Percentiles rank a stretch among this genome's conserved stretches.
Evolutionary conservation across 495 filamentous ascomycete genomes (phyloP).

Genomic region (Beverwykella pulmonaria): DNA sequence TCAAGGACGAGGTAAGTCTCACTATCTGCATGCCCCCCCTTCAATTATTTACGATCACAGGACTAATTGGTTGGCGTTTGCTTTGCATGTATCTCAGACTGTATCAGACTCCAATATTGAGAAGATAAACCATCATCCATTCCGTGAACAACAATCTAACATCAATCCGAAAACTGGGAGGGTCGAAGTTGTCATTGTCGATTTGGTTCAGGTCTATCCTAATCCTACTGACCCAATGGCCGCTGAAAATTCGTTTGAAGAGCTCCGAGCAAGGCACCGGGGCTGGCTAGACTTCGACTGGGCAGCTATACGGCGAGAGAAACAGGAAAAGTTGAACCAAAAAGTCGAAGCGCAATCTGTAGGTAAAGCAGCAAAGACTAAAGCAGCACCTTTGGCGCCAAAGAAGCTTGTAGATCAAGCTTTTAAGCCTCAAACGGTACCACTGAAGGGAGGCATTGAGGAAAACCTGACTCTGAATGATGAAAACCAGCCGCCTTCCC

Average conservation of each 20-base stretch:
- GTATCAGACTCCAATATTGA: constrained; percentile 43
- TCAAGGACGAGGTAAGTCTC: constrained; percentile 90
- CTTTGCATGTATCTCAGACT: constrained; percentile 66
- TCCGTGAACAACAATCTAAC: constrained; percentile 67
- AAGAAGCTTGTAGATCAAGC: constrained; percentile 13
- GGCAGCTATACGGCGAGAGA: constrained; percentile 40
- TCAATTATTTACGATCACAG: constrained; percentile 89
- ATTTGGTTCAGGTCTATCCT: constrained; percentile 82
- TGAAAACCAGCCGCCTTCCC: constrained; percentile 44
- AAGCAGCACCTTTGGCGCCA: constrained; percentile 3
- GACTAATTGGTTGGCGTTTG: constrained; percentile 83
- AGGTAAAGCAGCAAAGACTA: not conserved
- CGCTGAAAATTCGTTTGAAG: constrained; percentile 84
- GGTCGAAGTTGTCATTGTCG: constrained; percentile 81
- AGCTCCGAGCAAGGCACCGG: constrained; percentile 75
- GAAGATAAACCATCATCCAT: constrained; percentile 43
- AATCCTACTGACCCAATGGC: constrained; percentile 64
- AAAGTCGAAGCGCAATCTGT: not conserved
- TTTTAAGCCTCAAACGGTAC: constrained; percentile 18
- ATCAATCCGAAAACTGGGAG: constrained; percentile 77
- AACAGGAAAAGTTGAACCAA: constrained; percentile 1
- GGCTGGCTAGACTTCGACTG: constrained; percentile 79
- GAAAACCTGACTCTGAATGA: constrained; percentile 37
- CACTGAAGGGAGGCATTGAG: constrained; percentile 27
- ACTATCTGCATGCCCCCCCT: constrained; percentile 42